Percentiles rank a stretch among this genome's conserved stretches.
Evolutionary conservation across 164 flowering plant species (phyloP).

Genomic region (Euptelea pleiosperma): DNA sequence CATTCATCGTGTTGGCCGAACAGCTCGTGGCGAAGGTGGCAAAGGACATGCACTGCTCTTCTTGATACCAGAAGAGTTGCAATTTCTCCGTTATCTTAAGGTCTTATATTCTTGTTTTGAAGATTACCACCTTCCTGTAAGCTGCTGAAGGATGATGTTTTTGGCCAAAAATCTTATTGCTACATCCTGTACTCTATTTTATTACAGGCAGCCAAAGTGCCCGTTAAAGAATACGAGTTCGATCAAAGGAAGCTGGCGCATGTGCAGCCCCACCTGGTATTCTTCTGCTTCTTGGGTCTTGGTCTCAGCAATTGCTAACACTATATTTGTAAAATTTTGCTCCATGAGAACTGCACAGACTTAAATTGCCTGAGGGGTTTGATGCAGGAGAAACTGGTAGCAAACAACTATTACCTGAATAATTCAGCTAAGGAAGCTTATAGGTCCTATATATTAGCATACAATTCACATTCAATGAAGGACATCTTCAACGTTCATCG

Average conservation of each 20-base stretch:
- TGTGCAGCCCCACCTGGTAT: constrained; percentile 83
- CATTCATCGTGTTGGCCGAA: constrained; percentile 96
- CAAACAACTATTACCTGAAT: constrained; percentile 60
- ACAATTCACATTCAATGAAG: constrained; percentile 91
- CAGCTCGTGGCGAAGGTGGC: constrained; percentile 98
- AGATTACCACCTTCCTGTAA: not conserved
- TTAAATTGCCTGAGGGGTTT: not conserved
- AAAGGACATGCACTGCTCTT: constrained; percentile 86
- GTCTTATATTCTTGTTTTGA: constrained; percentile 26
- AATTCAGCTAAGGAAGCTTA: constrained; percentile 94
- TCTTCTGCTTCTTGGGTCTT: not conserved
- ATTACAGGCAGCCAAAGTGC: constrained; percentile 76
- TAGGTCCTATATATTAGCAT: constrained; percentile 75
- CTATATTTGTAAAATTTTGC: no score
- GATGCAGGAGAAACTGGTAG: constrained; percentile 75
- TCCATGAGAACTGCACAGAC: no score
- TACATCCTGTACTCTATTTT: not conserved
- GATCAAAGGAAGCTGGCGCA: constrained; percentile 67
- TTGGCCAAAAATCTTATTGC: not conserved
- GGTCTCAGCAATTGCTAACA: no score
- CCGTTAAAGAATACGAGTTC: constrained; percentile 77
- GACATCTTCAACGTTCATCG: constrained; percentile 85
- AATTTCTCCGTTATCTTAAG: constrained; percentile 81
- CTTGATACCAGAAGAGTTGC: constrained; percentile 84
- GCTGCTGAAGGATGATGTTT: not conserved